Base-by-base conservation (phyloP, 495 filamentous ascomycete genomes). In the Penicillium daleae region DNA sequence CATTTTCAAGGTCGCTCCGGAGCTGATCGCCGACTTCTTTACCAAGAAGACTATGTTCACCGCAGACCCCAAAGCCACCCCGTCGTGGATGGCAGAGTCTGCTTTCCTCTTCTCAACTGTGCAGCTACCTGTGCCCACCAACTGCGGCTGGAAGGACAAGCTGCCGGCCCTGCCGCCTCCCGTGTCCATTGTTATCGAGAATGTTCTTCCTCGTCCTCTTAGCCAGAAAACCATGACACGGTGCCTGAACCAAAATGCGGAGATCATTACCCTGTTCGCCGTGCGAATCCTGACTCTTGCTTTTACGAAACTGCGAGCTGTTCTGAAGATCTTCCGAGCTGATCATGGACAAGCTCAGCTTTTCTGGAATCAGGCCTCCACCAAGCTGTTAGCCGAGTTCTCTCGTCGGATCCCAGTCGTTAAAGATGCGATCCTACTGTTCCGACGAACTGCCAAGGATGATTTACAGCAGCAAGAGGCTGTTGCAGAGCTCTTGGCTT, bases 41-140 rank as follows among this genome's bases (percentile, higher is more conserved):
- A 80, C 85, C 53, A 87, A 84, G 69, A 92, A 89, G 71, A 88
- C 87, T 44, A 83, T 86, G 66, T 96, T 98, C 73, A 83, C 87
- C 4, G 91, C 96, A 53, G 96, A 97, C 27, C 93, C 95, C 0
- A 98, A 97, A 68, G 80, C 93, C 10, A 92, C 92, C 1, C 83
- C 91, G 0, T 94, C 93, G 4, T 99, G 95, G 95, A 89, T 98
- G 66, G 93, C 93, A 21, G 97, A 93, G 70, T 92, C 91, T 3
- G 83, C 92, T 0, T 91, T 98, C 57, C 75, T 99, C 6, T 93
- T 95, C 71, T 89, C 89, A 24, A 82, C 84, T 1, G 83, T 97
- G 7, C 82, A 89, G 57, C 72, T 97, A 24, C 88, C 89, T 13
- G 78, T 96, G 48, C 92, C 92, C 15, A 65, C 76, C 8, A 85